A percentile compares a stretch with the other conserved stretches of the same genome.
phyloP scores from a whole-genome alignment of 192 early-diverging fungal genomes.

The Coemansia biformis region DNA sequence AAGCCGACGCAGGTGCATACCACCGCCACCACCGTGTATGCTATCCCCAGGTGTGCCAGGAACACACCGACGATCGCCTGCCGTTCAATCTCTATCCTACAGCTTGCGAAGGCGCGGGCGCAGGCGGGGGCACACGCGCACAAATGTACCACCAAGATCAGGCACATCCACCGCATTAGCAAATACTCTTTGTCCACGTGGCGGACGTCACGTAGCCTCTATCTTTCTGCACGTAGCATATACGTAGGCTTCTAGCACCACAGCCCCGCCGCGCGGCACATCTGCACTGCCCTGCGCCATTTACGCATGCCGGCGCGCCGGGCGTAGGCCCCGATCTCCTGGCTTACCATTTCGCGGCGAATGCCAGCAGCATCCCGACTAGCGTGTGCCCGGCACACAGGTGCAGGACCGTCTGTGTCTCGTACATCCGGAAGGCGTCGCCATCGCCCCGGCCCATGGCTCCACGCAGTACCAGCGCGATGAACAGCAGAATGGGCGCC shows the following conservation, averaged over 20 bases:
- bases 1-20: constrained; percentile 36
- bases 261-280: too few relatives aligned
- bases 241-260: too few relatives aligned
- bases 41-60: constrained; percentile 27
- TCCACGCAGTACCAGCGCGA: constrained; percentile 40
- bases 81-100: constrained; percentile 33
- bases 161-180: too few relatives aligned
- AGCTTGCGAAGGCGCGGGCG: too few relatives aligned
- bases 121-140: too few relatives aligned
- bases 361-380: constrained; percentile 21
- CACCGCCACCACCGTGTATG: constrained; percentile 16
- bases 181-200: too few relatives aligned
- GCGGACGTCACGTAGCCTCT: too few relatives aligned
- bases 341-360: constrained; percentile 16
- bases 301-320: too few relatives aligned
- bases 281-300: not conserved
- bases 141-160: too few relatives aligned
- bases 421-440: constrained; percentile 45
- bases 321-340: too few relatives aligned
- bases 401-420: constrained; percentile 31
- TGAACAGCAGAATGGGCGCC: constrained; percentile 29
- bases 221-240: too few relatives aligned
- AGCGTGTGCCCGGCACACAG: constrained; percentile 29
- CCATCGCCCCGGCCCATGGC: constrained; percentile 23
- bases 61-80: constrained; percentile 22